phyloP scores from a whole-genome alignment of 2,329 filamentous ascomycete genomes.

The Ascochyta lentis region DNA sequence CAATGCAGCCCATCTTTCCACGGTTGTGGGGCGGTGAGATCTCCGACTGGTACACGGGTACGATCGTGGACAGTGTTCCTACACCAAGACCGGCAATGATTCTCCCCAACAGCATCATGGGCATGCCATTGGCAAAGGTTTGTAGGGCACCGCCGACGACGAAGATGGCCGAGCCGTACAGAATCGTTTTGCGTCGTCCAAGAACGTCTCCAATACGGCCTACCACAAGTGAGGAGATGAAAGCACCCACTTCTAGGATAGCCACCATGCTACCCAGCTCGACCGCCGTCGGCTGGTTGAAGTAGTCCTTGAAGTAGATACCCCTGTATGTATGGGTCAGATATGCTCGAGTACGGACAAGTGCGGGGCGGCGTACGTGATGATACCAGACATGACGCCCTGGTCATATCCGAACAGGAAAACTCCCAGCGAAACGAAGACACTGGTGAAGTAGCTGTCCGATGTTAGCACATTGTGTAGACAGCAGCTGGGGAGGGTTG shows the following conservation, averaged over 20 bases:
- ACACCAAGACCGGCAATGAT: conserved; percentile 60
- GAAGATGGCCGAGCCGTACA: conserved; percentile 93
- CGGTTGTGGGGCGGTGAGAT: conserved; percentile 92
- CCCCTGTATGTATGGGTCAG: conserved; percentile 64
- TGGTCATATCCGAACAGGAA: conserved; percentile 92
- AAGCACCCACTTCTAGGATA: conserved; percentile 91
- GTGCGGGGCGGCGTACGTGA: conserved; percentile 62
- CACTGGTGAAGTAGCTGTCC: conserved; percentile 87
- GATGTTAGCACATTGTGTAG: conserved; percentile 17
- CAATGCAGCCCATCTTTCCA: conserved; percentile 94
- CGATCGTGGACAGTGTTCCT: conserved; percentile 59
- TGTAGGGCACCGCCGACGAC: conserved; percentile 83
- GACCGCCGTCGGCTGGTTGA: conserved; percentile 83
- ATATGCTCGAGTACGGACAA: conserved; percentile 29
- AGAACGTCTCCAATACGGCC: conserved; percentile 91
- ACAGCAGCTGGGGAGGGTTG: background rate
- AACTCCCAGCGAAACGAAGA: conserved; percentile 85
- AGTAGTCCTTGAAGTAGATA: conserved; percentile 87
- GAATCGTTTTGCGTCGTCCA: conserved; percentile 84
- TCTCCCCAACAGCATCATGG: conserved; percentile 75
- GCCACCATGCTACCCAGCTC: conserved; percentile 97
- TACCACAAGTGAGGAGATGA: conserved; percentile 85
- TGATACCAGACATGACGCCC: conserved; percentile 82
- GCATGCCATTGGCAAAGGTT: conserved; percentile 79
- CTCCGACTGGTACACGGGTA: conserved; percentile 62